Evolutionary conservation across 768 basidiomycete species (phyloP).

Genomic region (Boletus fagicola): DNA sequence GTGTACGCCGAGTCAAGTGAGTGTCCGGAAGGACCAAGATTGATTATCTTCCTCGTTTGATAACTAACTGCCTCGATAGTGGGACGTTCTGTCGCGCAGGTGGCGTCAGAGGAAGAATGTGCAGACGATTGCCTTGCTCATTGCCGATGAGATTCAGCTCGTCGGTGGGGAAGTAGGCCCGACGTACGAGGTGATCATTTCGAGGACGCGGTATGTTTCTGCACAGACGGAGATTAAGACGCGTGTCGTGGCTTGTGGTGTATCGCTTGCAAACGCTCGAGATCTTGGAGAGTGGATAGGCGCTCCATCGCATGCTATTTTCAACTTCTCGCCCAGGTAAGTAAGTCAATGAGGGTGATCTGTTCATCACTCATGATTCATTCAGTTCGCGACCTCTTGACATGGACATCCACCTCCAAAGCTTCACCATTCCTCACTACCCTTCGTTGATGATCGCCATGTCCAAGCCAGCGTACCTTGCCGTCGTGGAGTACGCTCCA

Average conservation of each 20-base stretch:
- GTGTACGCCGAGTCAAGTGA: slow-evolving; percentile 86
- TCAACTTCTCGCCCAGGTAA: slow-evolving; percentile 95
- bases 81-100: slow-evolving; percentile 91
- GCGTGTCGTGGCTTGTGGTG: slow-evolving; percentile 91
- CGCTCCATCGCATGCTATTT: slow-evolving; percentile 87
- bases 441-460: slow-evolving; percentile 98
- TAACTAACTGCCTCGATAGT: slow-evolving; percentile 44
- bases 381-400: slow-evolving; percentile 90
- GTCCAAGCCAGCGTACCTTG: slow-evolving; percentile 97
- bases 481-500: slow-evolving; percentile 83
- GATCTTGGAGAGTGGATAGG: slow-evolving; percentile 99
- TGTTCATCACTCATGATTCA: slow-evolving; percentile 10
- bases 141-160: slow-evolving; percentile 93
- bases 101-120: slow-evolving; percentile 99
- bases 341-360: slow-evolving; percentile 6
- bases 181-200: slow-evolving; percentile 94
- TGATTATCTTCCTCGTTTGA: background rate
- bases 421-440: slow-evolving; percentile 96
- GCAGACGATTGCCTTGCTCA: slow-evolving; percentile 87
- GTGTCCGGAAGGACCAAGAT: slow-evolving; percentile 21
- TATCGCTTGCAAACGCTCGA: slow-evolving; percentile 92
- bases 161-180: slow-evolving; percentile 95
- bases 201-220: slow-evolving; percentile 94
- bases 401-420: slow-evolving; percentile 96
- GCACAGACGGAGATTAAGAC: slow-evolving; percentile 92